Base-by-base conservation (phyloP, 2,329 filamentous ascomycete species). In the Calonectria fujianensis region DNA sequence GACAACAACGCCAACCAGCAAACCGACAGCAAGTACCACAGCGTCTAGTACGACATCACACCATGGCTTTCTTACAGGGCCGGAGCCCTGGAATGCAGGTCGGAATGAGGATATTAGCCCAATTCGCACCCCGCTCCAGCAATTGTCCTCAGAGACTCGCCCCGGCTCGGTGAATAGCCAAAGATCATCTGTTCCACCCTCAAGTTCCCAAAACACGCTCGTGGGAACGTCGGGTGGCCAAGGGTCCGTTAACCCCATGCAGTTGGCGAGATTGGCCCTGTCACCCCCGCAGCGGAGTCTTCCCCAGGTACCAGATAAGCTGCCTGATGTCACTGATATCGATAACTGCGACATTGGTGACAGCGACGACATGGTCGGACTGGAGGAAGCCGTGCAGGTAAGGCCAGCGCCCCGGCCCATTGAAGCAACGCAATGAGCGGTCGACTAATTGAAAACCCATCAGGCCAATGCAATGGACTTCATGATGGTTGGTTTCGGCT, bases 391-490 rank as follows among this genome's bases (percentile, higher is more conserved):
- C 1, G 52, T 57, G 13, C 52, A 57, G 52, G 52, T 57, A 57
- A 57, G 6, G 18, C 52, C 20, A 57, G 29, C 51, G 14, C 14
- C 9, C 29, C 14, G 13, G 6, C 1, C 4, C 31, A 32, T 5
- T 35, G 51, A n/a, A 32, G 14, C 16, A 32, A 31, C 16, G 7
- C 8, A 9, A 5, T 54, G 52, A 35, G 52, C 16, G 2, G 10
- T 13, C 3, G 52, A 35, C 52, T 57, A 57, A 57, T n/a, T 6
- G 16, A 20, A 57, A 20, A 57, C 13, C 18, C 4, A 11, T 18
- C 10, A 57, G 52, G 52, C 24, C 31, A 57, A 57, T n/a, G 35
- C 52, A n/a, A 57, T 57, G 52, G 52, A 57, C 18, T 57, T 57
- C 7, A 57, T 57, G 52, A 57, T 57, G 52, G 18, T 57, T 32